Evolutionary conservation across 2,329 filamentous ascomycete genomes (phyloP), one percentile per base, ranked within the genome.

Genomic region (Beauveria asiatica): DNA sequence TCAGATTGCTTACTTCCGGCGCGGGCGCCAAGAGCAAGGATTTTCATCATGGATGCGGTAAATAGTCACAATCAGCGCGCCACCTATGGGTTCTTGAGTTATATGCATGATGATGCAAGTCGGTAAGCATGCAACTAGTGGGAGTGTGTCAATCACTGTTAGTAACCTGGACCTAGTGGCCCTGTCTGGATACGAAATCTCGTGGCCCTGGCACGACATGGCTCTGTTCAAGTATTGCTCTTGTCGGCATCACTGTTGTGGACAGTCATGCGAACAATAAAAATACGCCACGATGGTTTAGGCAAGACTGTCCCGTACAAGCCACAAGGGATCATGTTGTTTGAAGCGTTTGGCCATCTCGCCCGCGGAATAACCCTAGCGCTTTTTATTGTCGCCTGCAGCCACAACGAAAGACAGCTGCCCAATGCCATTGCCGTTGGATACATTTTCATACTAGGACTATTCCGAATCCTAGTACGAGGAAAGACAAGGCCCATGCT

Each of bases 381-480:
- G 8, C 45, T 60, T 9, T 60, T 60, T 16, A 8, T 56, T 7
- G 21, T 56, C 30, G 59, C 52, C 1, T 17, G 33, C 16, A 42
- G 59, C 23, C 59, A 27, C 25, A 16, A 41, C 2, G 23, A 11
- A 11, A 50, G 25, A 27, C 73, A 74, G 58, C 69, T 72, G 66
- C 67, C 74, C 46, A 74, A 77, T 65, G 69, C 73, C 16, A 59
- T 70, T 30, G 66, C 70, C 5, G 63, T 75, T n/a, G 69, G 67
- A 51, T 80, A 80, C 64, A 70, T 73, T 37, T 75, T 80, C 50
- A n/a, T 74, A 33, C 65, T 81, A 3, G 79, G 79, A 21, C 65
- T 81, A n/a, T 55, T 74, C 27, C 74, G 79, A 16, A 71, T 79
- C 44, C 67, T 58, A 51, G 70, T 73, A 60, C 70, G 76, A 61